These are phyloP conservation scores for Chloris gayana DNA, from an alignment of 176 grass and related monocot species.

Conservation along the genomic window DNA sequence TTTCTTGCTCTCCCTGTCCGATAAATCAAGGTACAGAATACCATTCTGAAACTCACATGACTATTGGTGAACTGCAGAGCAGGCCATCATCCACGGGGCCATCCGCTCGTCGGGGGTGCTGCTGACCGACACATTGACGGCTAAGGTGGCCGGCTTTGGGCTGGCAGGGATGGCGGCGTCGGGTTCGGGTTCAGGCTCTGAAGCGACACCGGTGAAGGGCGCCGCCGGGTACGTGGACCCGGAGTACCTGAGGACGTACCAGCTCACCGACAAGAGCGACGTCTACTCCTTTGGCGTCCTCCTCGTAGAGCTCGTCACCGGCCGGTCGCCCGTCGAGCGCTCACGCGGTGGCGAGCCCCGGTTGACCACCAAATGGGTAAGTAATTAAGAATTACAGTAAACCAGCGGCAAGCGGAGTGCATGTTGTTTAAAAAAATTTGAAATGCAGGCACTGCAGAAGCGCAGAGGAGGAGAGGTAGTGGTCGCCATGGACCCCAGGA, in stretches of 20 bases:
- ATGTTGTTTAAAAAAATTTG: no score
- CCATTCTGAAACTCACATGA: not conserved
- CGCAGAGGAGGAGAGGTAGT: slow-evolving; percentile 54
- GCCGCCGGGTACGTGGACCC: slow-evolving; percentile 77
- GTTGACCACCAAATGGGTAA: slow-evolving; percentile 69
- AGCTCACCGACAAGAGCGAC: slow-evolving; percentile 80
- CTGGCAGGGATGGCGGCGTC: slow-evolving; percentile 36
- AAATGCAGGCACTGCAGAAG: slow-evolving; percentile 56
- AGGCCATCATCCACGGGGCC: slow-evolving; percentile 59
- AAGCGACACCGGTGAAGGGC: slow-evolving; percentile 48
- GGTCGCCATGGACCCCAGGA: slow-evolving; percentile 69
- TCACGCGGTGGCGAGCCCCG: slow-evolving; percentile 38
- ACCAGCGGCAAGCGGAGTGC: no score
- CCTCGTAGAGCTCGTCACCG: slow-evolving; percentile 73
- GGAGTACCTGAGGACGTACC: slow-evolving; percentile 66
- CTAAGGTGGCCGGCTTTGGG: slow-evolving; percentile 63
- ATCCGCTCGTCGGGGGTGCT: slow-evolving; percentile 65
- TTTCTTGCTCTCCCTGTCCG: not conserved
- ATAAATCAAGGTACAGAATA: not conserved
- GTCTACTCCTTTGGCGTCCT: slow-evolving; percentile 82
- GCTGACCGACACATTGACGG: slow-evolving; percentile 52
- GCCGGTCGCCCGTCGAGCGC: slow-evolving; percentile 61
- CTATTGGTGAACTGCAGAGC: slow-evolving; percentile 31
- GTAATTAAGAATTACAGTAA: not conserved
- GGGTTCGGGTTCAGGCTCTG: slow-evolving; percentile 30